Percentiles rank a stretch among this genome's conserved stretches.
Conservation (phyloP, 805 yeast genomes). For the Saturnispora kantuleensis region DNA sequence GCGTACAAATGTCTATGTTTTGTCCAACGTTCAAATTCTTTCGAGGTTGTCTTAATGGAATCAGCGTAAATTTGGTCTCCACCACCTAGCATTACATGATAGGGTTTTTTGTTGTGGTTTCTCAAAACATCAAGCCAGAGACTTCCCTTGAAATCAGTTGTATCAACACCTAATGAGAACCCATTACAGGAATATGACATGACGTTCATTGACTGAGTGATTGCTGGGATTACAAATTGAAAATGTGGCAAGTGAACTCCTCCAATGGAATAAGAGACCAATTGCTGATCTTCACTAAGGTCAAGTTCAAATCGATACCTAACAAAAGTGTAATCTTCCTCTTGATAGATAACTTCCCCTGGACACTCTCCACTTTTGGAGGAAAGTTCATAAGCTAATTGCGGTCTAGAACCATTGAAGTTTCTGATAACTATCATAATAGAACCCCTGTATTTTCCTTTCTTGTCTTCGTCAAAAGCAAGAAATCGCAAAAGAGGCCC, state of each 20-base stretch:
- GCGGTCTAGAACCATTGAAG: conserved; percentile 13
- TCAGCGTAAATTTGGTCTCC: conserved; percentile 95
- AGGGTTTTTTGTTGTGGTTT: conserved; percentile 44
- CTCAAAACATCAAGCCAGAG: conserved; percentile 80
- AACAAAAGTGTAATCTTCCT: conserved; percentile 47
- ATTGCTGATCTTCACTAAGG: conserved; percentile 44
- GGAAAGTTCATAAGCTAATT: conserved; percentile 27
- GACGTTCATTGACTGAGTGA: conserved; percentile 61
- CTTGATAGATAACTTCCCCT: conserved; percentile 34
- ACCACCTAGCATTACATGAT: conserved; percentile 95
- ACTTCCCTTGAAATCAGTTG: conserved; percentile 58
- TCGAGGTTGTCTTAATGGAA: conserved; percentile 52
- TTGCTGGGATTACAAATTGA: conserved; percentile 62
- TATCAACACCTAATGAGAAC: conserved; percentile 64
- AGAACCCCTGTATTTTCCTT: conserved; percentile 53
- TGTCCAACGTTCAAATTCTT: conserved; percentile 54
- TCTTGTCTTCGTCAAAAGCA: conserved; percentile 46
- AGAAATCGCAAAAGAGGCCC: conserved; percentile 73
- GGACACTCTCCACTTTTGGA: conserved; percentile 20
- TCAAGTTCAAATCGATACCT: conserved; percentile 50
- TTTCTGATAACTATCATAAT: conserved; percentile 55
- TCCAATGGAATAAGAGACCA: conserved; percentile 53
- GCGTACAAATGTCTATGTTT: conserved; percentile 39
- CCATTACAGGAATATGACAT: conserved; percentile 88
- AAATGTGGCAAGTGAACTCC: conserved; percentile 31